phyloP scores from a whole-genome alignment of 1,284 basidiomycete genomes.

The Termitomyces sp. region DNA sequence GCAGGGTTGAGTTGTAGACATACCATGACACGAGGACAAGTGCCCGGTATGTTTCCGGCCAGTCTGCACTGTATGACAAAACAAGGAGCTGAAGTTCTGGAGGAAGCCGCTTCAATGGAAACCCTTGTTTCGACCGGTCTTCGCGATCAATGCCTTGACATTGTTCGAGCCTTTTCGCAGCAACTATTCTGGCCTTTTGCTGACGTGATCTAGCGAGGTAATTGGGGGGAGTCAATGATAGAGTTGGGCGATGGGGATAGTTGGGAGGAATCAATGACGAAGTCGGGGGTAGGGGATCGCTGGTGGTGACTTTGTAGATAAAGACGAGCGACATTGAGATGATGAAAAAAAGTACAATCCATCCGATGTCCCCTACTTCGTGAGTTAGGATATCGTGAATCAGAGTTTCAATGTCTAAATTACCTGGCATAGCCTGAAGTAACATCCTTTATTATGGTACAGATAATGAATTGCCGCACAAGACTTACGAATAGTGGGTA shows the following conservation, averaged over 20 bases:
- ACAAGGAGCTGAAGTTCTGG: constrained; percentile 17
- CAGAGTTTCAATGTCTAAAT: background rate
- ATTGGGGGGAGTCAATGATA: background rate
- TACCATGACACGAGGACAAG: constrained; percentile 18
- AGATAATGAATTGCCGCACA: background rate
- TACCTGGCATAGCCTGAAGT: background rate
- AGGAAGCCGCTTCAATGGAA: constrained; percentile 16
- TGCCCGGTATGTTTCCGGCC: constrained; percentile 15
- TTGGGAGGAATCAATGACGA: background rate
- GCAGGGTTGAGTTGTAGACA: constrained; percentile 14
- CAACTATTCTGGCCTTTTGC: constrained; percentile 8
- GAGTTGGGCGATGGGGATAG: background rate
- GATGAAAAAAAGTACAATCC: constrained; percentile 8
- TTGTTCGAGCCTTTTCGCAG: constrained; percentile 8
- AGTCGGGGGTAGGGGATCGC: background rate
- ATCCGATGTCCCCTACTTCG: constrained; percentile 9
- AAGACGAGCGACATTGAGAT: constrained; percentile 14
- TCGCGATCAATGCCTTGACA: background rate
- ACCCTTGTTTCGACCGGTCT: constrained; percentile 5
- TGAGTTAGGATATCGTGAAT: constrained; percentile 4
- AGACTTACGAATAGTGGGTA: background rate
- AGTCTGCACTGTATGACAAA: constrained; percentile 14
- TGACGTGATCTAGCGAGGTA: constrained; percentile 8
- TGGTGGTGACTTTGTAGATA: constrained; percentile 12
- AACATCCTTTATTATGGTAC: background rate